These are phyloP conservation scores for Meyerozyma smithsonii DNA, from an alignment of 1,139 yeast species.

Conservation along the genomic window DNA sequence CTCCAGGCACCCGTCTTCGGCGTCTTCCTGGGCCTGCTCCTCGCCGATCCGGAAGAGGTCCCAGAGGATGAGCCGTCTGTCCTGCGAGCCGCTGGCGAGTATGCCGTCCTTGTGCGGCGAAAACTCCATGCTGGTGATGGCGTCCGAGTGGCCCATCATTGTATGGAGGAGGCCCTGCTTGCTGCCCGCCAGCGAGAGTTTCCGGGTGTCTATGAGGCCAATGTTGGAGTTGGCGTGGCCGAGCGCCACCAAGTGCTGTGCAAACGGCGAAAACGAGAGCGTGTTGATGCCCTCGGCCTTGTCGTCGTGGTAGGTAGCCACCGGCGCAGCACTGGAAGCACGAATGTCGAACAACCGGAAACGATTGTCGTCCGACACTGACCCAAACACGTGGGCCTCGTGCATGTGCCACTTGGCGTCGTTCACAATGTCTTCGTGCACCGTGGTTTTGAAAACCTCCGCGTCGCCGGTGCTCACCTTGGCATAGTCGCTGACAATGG, in stretches of 20 bases:
- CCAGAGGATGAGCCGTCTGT: constrained; percentile 71
- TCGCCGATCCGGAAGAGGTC: constrained; percentile 69
- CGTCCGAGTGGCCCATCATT: constrained; percentile 73
- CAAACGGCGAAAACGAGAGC: constrained; percentile 59
- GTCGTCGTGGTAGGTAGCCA: constrained; percentile 24
- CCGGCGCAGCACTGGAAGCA: constrained; percentile 16
- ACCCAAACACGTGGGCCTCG: constrained; percentile 49
- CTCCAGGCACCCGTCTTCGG: constrained; percentile 79
- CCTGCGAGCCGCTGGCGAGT: constrained; percentile 69
- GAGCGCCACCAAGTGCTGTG: constrained; percentile 54
- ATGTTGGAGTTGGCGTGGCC: constrained; percentile 70
- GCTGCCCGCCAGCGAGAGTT: constrained; percentile 24
- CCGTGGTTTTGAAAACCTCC: constrained; percentile 21
- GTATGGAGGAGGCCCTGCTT: constrained; percentile 46
- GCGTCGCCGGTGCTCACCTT: constrained; percentile 9
- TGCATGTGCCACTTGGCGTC: constrained; percentile 69
- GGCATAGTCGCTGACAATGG: constrained; percentile 53
- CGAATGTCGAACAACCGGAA: constrained; percentile 43
- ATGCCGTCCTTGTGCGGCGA: constrained; percentile 69
- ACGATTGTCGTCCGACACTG: constrained; percentile 65
- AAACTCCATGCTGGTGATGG: constrained; percentile 67
- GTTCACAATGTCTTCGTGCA: constrained; percentile 59
- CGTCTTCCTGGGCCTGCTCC: constrained; percentile 76
- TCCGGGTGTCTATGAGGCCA: constrained; percentile 56
- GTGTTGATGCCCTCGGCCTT: constrained; percentile 52